These are phyloP conservation scores for Hypoxylon sp. DNA, from an alignment of 2,329 filamentous ascomycete genomes.

Conservation along the genomic window DNA sequence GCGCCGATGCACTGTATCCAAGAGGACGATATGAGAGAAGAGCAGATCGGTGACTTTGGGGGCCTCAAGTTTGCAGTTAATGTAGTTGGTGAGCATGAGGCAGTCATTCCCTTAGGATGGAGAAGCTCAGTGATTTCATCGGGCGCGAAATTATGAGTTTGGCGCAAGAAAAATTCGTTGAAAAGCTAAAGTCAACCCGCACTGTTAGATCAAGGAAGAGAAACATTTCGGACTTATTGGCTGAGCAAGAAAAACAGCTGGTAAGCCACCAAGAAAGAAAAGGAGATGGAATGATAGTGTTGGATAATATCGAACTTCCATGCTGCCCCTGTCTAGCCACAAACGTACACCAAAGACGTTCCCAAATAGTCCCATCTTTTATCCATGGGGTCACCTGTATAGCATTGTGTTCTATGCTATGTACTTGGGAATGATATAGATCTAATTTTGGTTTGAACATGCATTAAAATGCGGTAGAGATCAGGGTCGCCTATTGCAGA, in stretches of 20 bases:
- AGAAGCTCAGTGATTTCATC: conserved; percentile 22
- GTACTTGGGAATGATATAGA: not conserved
- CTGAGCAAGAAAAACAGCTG: not conserved
- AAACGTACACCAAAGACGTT: not conserved
- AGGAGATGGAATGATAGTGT: conserved; percentile 26
- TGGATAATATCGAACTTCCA: not conserved
- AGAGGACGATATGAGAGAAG: conserved; percentile 22
- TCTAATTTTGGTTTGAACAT: too few species aligned
- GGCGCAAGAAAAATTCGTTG: not conserved
- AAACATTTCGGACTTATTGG: not conserved
- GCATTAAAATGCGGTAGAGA: too few species aligned
- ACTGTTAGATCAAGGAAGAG: conserved; percentile 15
- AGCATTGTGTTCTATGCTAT: not conserved
- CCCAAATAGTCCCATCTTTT: not conserved
- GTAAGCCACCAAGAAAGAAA: conserved; percentile 12
- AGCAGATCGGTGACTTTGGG: conserved; percentile 39
- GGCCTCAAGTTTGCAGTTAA: conserved; percentile 48
- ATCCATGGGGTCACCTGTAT: not conserved
- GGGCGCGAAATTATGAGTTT: not conserved
- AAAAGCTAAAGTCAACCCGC: conserved; percentile 2
- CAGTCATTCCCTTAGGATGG: conserved; percentile 43
- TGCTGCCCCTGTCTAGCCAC: too few species aligned
- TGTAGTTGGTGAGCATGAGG: conserved; percentile 36
- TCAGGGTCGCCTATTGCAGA: not conserved
- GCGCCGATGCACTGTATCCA: conserved; percentile 48